phyloP scores from a whole-genome alignment of 805 yeast genomes.

The Sugiyamaella smithiae region DNA sequence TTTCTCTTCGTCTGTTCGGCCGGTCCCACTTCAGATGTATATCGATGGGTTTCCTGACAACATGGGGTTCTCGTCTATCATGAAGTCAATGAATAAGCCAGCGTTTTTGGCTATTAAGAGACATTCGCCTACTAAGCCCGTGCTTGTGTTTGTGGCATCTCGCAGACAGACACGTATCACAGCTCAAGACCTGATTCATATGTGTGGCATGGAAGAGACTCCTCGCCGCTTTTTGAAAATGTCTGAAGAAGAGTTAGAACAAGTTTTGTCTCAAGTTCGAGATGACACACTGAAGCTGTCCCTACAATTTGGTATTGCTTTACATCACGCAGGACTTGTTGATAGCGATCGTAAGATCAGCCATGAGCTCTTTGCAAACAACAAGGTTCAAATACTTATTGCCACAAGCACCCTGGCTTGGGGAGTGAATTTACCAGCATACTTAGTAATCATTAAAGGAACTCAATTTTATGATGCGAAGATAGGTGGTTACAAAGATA shows the following conservation, averaged over 20 bases:
- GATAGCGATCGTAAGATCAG: slow-evolving; percentile 69
- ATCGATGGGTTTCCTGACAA: slow-evolving; percentile 85
- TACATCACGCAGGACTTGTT: slow-evolving; percentile 80
- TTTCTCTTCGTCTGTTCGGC: slow-evolving; percentile 78
- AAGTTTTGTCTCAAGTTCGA: slow-evolving; percentile 52
- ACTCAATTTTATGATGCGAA: slow-evolving; percentile 60
- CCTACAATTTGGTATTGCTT: slow-evolving; percentile 74
- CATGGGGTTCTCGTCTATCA: slow-evolving; percentile 74
- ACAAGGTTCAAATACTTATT: slow-evolving; percentile 66
- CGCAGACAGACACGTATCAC: slow-evolving; percentile 80
- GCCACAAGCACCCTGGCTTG: slow-evolving; percentile 85
- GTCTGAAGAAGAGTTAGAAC: slow-evolving; percentile 60
- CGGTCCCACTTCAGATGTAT: slow-evolving; percentile 82
- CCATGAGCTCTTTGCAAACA: slow-evolving; percentile 66
- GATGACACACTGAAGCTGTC: slow-evolving; percentile 79
- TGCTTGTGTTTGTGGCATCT: slow-evolving; percentile 79
- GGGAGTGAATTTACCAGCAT: slow-evolving; percentile 85
- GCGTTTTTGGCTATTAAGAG: slow-evolving; percentile 90
- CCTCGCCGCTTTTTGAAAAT: slow-evolving; percentile 68
- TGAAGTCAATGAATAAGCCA: slow-evolving; percentile 88
- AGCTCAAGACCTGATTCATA: slow-evolving; percentile 70
- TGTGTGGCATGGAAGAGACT: slow-evolving; percentile 75
- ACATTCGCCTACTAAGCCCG: slow-evolving; percentile 84
- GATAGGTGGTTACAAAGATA: slow-evolving; percentile 66
- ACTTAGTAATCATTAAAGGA: slow-evolving; percentile 73